These are phyloP conservation scores for Diaporthe destruens DNA, from an alignment of 2,329 filamentous ascomycete species.

Conservation along the genomic window DNA sequence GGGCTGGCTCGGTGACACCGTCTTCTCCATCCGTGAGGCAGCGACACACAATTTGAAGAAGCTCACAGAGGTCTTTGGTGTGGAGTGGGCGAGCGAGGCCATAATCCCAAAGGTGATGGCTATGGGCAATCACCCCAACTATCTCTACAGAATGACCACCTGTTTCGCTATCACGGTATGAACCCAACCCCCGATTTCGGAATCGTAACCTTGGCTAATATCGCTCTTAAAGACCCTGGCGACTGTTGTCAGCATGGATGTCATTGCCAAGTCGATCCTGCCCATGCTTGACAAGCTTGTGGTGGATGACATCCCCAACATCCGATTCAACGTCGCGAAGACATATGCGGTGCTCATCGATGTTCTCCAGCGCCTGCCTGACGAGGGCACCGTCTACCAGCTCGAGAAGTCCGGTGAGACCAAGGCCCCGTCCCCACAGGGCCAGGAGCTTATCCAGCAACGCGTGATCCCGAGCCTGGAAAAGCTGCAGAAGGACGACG, in stretches of 20 bases:
- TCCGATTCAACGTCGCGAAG: slow-evolving; percentile 99
- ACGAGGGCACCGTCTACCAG: slow-evolving; percentile 86
- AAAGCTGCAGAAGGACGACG: slow-evolving; percentile 96
- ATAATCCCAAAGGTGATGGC: slow-evolving; percentile 99
- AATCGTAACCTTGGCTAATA: slow-evolving; percentile 43
- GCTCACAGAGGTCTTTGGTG: slow-evolving; percentile 97
- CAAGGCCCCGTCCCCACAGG: slow-evolving; percentile 75
- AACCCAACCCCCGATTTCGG: slow-evolving; percentile 47
- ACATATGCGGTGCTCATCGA: slow-evolving; percentile 92
- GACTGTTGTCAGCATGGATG: slow-evolving; percentile 90
- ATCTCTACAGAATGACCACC: slow-evolving; percentile 99
- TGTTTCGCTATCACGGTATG: slow-evolving; percentile 98
- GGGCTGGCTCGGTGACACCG: slow-evolving; percentile 98
- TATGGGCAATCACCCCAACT: slow-evolving; percentile 98
- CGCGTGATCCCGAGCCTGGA: slow-evolving; percentile 90
- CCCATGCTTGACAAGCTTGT: slow-evolving; percentile 97
- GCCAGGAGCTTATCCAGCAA: slow-evolving; percentile 84
- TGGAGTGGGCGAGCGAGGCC: slow-evolving; percentile 95
- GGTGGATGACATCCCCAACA: slow-evolving; percentile 95
- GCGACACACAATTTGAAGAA: slow-evolving; percentile 98
- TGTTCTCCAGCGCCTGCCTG: slow-evolving; percentile 90
- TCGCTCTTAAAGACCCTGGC: slow-evolving; percentile 79
- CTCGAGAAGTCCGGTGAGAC: slow-evolving; percentile 81
- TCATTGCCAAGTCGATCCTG: slow-evolving; percentile 92
- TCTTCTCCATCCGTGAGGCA: slow-evolving; percentile 98